Percentiles rank a stretch among this genome's conserved stretches.
These are phyloP conservation scores for Phoma sp. DNA, from an alignment of 2,329 filamentous ascomycete genomes.

Conservation along the genomic window DNA sequence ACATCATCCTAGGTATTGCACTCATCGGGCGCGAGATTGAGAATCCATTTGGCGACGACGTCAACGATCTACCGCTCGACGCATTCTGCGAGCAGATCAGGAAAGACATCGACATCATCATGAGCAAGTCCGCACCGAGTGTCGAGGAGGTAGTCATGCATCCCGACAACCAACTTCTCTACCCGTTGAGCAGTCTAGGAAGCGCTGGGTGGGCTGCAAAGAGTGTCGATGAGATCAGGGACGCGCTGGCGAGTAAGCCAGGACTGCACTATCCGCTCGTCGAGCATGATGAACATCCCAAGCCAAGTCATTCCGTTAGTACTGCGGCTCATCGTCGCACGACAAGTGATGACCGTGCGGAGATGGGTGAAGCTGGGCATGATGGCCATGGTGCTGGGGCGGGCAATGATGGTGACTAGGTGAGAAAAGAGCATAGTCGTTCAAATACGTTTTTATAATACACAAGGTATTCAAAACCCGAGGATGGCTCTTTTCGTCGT, in stretches of 20 bases:
- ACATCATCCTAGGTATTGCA: conserved; percentile 81
- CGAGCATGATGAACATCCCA: conserved; percentile 18
- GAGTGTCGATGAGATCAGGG: conserved; percentile 49
- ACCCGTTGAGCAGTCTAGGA: conserved; percentile 55
- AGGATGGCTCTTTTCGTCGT: too few relatives aligned
- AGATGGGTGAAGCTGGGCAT: conserved; percentile 19
- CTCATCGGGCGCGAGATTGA: conserved; percentile 82
- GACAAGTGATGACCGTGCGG: conserved; percentile 19
- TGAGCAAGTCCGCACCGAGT: conserved; percentile 60
- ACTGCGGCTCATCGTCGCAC: conserved; percentile 10
- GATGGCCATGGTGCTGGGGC: conserved; percentile 1
- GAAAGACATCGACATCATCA: conserved; percentile 75
- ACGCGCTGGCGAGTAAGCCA: conserved; percentile 47
- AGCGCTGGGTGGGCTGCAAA: conserved; percentile 45
- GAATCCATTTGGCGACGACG: conserved; percentile 83
- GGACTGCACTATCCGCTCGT: conserved; percentile 21
- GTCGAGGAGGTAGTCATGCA: conserved; percentile 58
- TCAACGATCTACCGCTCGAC: conserved; percentile 73
- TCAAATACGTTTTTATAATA: too few relatives aligned
- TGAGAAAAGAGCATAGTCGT: too few relatives aligned
- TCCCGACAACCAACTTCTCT: conserved; percentile 60
- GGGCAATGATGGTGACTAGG: conserved; percentile 9
- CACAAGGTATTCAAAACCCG: too few relatives aligned
- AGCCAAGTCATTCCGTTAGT: conserved; percentile 5
- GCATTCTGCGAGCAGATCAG: conserved; percentile 76